Base-by-base conservation (phyloP, 805 yeast genomes). In the Yamadazyma tumulicola region DNA sequence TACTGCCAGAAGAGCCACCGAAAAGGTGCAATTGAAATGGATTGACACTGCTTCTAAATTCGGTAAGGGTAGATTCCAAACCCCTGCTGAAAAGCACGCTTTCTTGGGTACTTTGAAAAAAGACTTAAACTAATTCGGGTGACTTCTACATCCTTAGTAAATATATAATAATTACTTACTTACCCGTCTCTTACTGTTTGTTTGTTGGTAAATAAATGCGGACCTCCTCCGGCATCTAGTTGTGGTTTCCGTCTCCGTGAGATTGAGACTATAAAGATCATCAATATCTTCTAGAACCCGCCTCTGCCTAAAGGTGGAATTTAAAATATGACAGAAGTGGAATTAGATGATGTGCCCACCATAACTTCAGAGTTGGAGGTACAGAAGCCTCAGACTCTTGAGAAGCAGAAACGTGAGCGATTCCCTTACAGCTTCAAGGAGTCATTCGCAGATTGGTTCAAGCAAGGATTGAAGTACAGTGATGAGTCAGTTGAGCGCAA, bases 51-150 rank as follows among this genome's bases (percentile, higher is more conserved):
- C 99, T 69, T 93, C 98, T 66, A 89, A 91, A 77, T 93, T 93
- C 89, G 99, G 99, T 85, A 94, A 93, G 87, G 98, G 98, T 81
- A 93, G 98, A 84, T 93, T 93, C 97, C 99, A 93, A 80, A 93
- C 99, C 66, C 95, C 97, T 63, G 97, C 97, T 72, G 99, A 93
- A 82, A 94, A 94, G 89, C 88, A 83, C 68, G 95, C 98, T 68
- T 93, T 93, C 91, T 64, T 89, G 79, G 99, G 99, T 79, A 91
- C 98, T 67, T 84, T 93, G 72, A 93, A 93, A 95, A 89, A 86
- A 83, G 97, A 89, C 74, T 80, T 86, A 69, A 75, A 79, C 19
- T 32, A 32, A 20, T n/a, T n/a, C n/a, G n/a, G n/a, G n/a, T n/a
- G n/a, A n/a, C n/a, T n/a, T n/a, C n/a, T n/a, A n/a, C n/a, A n/a